Evolutionary conservation across 768 basidiomycete species (phyloP).

Genomic region (Leccinum broughii): DNA sequence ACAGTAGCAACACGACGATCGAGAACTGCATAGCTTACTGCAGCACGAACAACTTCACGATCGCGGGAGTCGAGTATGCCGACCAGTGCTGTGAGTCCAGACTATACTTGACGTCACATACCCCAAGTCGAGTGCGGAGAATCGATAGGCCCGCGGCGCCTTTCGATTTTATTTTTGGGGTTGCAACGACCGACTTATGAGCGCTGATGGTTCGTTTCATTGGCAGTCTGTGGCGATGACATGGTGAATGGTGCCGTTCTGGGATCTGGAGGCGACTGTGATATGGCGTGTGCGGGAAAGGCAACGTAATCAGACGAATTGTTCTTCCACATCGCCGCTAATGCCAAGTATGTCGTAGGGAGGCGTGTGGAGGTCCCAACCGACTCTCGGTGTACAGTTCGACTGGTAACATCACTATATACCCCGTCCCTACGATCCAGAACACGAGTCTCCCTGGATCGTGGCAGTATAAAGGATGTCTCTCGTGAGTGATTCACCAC

Average conservation of each 20-base stretch:
- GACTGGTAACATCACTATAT: conserved; percentile 46
- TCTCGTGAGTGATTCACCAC: conserved; percentile 45
- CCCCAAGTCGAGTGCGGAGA: neutral
- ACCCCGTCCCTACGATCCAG: conserved; percentile 59
- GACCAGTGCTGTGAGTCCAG: conserved; percentile 47
- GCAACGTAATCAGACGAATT: conserved; percentile 47
- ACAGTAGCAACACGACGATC: conserved; percentile 50
- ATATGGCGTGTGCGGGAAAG: conserved; percentile 74
- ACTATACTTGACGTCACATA: neutral
- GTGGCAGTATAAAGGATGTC: conserved; percentile 68
- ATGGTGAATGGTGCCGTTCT: conserved; percentile 60
- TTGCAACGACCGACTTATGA: conserved; percentile 1
- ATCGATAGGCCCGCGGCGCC: neutral
- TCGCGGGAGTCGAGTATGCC: conserved; percentile 71
- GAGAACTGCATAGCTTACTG: conserved; percentile 65
- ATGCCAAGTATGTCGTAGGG: conserved; percentile 34
- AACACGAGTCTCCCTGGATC: conserved; percentile 61
- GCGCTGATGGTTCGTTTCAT: conserved; percentile 4
- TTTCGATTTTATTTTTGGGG: neutral
- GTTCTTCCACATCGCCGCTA: neutral
- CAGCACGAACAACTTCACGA: conserved; percentile 50
- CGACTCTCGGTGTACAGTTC: conserved; percentile 70
- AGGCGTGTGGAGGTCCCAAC: conserved; percentile 74
- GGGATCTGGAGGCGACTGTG: conserved; percentile 54
- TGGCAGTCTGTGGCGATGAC: conserved; percentile 67